Conservation (phyloP, 306 rosid species). For the Myrica gale region DNA sequence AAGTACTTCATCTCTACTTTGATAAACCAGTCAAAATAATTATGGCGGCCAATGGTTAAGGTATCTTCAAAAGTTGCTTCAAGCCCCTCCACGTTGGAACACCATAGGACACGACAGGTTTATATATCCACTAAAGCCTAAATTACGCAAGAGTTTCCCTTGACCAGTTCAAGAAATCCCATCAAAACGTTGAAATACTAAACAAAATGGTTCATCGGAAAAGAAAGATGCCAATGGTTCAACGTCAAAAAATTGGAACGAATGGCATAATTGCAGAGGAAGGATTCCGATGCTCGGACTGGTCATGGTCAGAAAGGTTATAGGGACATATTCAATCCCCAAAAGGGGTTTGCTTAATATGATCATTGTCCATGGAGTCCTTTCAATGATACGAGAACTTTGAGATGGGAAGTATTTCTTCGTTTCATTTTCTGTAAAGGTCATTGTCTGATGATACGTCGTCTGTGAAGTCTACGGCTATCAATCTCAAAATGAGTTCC, state of each 20-base stretch:
- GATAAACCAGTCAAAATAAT: not conserved
- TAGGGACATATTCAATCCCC: not conserved
- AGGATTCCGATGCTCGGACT: conserved; percentile 18
- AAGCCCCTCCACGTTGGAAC: not conserved
- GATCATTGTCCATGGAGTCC: not conserved
- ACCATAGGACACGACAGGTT: not conserved
- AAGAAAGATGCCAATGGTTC: conserved; percentile 20
- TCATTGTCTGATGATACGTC: not conserved
- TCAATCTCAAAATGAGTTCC: too few relatives aligned
- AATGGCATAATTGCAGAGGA: conserved; percentile 18
- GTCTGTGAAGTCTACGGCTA: not conserved
- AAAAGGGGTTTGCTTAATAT: not conserved
- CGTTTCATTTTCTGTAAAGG: not conserved
- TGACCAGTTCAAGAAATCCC: conserved; percentile 15
- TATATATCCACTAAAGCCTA: conserved; percentile 2
- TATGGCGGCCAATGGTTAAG: not conserved
- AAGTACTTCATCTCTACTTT: not conserved
- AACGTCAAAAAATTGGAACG: conserved; percentile 28
- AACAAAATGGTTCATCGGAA: not conserved
- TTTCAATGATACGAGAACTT: not conserved
- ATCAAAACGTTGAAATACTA: not conserved
- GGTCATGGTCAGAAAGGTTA: conserved; percentile 21
- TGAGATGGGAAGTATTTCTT: not conserved
- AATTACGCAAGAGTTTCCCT: conserved; percentile 7
- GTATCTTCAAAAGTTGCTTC: not conserved